Conservation (phyloP, 768 basidiomycete species). For the Serpula lacrymans region DNA sequence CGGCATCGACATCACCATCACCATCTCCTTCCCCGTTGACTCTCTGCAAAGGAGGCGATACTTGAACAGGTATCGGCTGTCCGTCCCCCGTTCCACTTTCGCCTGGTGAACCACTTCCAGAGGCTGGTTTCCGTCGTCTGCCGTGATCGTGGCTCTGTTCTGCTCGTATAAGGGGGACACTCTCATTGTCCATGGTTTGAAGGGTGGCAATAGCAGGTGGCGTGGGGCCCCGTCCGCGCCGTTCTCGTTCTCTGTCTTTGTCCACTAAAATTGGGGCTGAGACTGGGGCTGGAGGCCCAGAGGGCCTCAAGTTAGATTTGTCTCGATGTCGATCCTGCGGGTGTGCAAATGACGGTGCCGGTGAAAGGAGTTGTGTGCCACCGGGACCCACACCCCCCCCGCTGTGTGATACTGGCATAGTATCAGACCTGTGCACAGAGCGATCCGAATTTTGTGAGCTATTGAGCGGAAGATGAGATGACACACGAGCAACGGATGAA, state of each 20-base stretch:
- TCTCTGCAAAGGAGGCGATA: constrained; percentile 28
- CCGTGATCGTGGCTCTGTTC: constrained; percentile 23
- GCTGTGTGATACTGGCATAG: constrained; percentile 21
- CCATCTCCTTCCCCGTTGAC: constrained; percentile 30
- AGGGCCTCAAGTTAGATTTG: constrained; percentile 7
- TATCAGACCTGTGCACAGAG: constrained; percentile 26
- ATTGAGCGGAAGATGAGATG: constrained; percentile 13
- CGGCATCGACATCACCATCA: constrained; percentile 37
- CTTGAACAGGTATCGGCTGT: constrained; percentile 24
- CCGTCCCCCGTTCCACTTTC: constrained; percentile 35
- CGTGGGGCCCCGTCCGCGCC: constrained; percentile 12
- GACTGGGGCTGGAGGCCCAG: neutral
- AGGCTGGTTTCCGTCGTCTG: constrained; percentile 30
- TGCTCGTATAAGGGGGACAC: constrained; percentile 12
- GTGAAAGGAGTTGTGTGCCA: constrained; percentile 15
- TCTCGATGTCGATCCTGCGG: constrained; percentile 21
- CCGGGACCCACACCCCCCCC: constrained; percentile 19
- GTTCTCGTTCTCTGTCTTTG: constrained; percentile 15
- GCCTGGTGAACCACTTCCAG: constrained; percentile 39
- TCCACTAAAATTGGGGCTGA: neutral
- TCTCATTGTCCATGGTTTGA: constrained; percentile 8
- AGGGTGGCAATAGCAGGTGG: constrained; percentile 30
- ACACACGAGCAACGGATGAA: constrained; percentile 16
- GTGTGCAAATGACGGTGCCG: constrained; percentile 19
- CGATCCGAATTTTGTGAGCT: constrained; percentile 2